Base-by-base conservation (phyloP, 306 rosid species). In the Sphenostylis stenocarpa region DNA sequence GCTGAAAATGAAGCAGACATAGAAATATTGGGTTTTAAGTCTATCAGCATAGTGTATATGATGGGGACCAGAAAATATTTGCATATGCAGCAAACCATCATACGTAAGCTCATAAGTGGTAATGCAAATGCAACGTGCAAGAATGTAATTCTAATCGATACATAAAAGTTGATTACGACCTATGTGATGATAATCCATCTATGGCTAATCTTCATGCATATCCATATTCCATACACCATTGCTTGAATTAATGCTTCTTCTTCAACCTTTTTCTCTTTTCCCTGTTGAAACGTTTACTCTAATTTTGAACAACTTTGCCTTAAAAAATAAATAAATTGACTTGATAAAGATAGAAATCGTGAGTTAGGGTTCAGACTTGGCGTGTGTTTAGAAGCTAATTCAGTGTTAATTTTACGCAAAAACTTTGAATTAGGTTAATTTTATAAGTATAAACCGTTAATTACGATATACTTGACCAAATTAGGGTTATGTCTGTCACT, bases 131-230 rank as follows among this genome's bases (percentile, higher is more conserved):
- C 77, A 43, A 73, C 21, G 24, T 73, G 56, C 20, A 39, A 39
- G 44, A 24, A 41, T 41, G 36, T 13, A 56, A 26, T 56, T 24
- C 19, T 43, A 73, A 21, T 20, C 64, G 9, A 41, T n/a, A 57
- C 19, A 57, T 41, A 10, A 58, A 55, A 26, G 45, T 73, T 58
- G 69, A 73, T 56, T 57, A 41, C 17, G 69, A 63, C 69, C 16
- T 19, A 19, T 19, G 7, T 63, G 29, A 63, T 63, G 29, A 63
- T 36, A 34, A 34, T 36, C 48, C 69, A 11, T 36, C 4, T 63
- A 19, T 63, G 28, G 48, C 28, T 17, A 36, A 10, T 14, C 67
- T 62, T n/a, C 45, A 3, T 62, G 17, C 45, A 33, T 33, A 62
- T 62, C 44, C 45, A 33, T 62, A 33, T 33, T 62, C 15, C 67